phyloP scores from a whole-genome alignment of 805 yeast species.

The Candida xiaguanensis region DNA sequence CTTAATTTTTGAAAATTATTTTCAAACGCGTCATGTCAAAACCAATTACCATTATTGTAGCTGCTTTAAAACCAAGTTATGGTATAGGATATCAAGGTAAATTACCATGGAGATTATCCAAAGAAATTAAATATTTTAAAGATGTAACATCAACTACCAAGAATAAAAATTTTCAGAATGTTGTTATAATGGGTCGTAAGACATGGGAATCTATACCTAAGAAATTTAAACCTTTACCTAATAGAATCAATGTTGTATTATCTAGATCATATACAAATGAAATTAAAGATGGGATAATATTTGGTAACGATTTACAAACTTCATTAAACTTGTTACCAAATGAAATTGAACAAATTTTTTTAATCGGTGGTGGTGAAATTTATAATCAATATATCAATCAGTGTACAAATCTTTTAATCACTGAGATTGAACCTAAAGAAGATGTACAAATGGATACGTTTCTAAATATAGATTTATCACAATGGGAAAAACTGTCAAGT shows the following conservation, averaged over 20 bases:
- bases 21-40: slow-evolving; percentile 14
- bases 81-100: slow-evolving; percentile 84
- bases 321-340: slow-evolving; percentile 15
- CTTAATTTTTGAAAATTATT: no score
- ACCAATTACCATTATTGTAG: slow-evolving; percentile 60
- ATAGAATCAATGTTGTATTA: slow-evolving; percentile 70
- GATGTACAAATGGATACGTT: slow-evolving; percentile 67
- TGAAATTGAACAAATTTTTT: slow-evolving; percentile 57
- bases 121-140: slow-evolving; percentile 83
- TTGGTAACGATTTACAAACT: slow-evolving; percentile 26
- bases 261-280: slow-evolving; percentile 43
- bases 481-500: slow-evolving; percentile 36
- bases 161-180: slow-evolving; percentile 43
- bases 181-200: slow-evolving; percentile 92
- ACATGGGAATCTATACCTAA: slow-evolving; percentile 94
- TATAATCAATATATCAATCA: slow-evolving; percentile 56
- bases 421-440: slow-evolving; percentile 50
- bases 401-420: slow-evolving; percentile 52
- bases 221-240: slow-evolving; percentile 78
- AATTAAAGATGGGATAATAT: slow-evolving; percentile 19
- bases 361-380: slow-evolving; percentile 92
- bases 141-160: slow-evolving; percentile 56
- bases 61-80: slow-evolving; percentile 72
- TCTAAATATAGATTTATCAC: slow-evolving; percentile 35
- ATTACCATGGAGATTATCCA: slow-evolving; percentile 82